These are phyloP conservation scores for Epichloe scottii DNA, from an alignment of 2,329 filamentous ascomycete genomes.

Conservation along the genomic window DNA sequence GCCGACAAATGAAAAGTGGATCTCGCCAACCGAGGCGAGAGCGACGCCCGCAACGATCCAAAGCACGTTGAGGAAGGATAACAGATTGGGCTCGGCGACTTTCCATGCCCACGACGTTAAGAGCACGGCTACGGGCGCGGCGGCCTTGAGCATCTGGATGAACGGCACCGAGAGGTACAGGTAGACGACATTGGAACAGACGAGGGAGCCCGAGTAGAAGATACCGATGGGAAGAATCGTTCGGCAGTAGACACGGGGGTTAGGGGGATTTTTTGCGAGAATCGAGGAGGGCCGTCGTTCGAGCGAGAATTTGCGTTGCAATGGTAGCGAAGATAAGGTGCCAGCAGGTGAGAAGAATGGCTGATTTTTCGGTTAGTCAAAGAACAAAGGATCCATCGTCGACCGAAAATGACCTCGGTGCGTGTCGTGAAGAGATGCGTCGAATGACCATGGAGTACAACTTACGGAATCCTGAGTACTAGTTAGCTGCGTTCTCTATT, in stretches of 20 bases:
- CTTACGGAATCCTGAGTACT: conserved; percentile 1
- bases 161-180: conserved; percentile 56
- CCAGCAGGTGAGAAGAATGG: conserved; percentile 53
- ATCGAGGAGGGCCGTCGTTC: conserved; percentile 50
- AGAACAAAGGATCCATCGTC: neutral
- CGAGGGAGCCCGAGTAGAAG: conserved; percentile 52
- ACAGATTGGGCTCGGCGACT: conserved; percentile 33
- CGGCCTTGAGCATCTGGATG: conserved; percentile 61
- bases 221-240: conserved; percentile 55
- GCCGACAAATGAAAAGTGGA: conserved; percentile 53
- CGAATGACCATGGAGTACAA: neutral
- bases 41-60: conserved; percentile 40
- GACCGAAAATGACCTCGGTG: too few species aligned
- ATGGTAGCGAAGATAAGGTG: conserved; percentile 54
- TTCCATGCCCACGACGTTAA: conserved; percentile 50
- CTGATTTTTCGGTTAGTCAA: conserved; percentile 15
- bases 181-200: conserved; percentile 56
- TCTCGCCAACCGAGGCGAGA: conserved; percentile 48
- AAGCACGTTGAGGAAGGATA: conserved; percentile 34
- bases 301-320: conserved; percentile 53
- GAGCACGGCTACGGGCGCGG: conserved; percentile 54
- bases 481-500: neutral
- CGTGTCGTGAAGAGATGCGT: neutral
- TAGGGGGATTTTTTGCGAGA: conserved; percentile 49
- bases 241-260: conserved; percentile 45